Evolutionary conservation across 495 filamentous ascomycete species (phyloP).

Genomic region (Neurospora sp.): DNA sequence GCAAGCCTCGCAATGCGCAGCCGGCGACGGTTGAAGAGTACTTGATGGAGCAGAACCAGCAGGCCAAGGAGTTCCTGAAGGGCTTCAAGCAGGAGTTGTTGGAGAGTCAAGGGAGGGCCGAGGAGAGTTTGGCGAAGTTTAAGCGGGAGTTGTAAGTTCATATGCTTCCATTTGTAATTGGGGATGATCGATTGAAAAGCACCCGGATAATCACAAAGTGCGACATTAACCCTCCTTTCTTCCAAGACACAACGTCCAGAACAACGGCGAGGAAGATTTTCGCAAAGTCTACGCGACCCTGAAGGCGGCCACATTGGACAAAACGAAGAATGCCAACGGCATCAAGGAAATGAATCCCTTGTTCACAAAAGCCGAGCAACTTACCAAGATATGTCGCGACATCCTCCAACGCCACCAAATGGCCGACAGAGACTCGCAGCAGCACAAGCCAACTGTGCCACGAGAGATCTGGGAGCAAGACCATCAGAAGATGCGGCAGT

Average conservation of each 20-base stretch:
- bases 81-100: slow-evolving; percentile 16
- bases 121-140: slow-evolving; percentile 6
- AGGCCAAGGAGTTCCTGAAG: slow-evolving; percentile 25
- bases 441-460: slow-evolving; percentile 6
- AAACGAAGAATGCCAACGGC: not conserved
- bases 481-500: slow-evolving; percentile 18
- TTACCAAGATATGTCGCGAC: slow-evolving; percentile 8
- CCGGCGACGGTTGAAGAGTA: slow-evolving; percentile 15
- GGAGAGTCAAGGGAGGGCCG: slow-evolving; percentile 12
- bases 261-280: not conserved
- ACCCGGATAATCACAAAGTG: not conserved
- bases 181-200: not conserved
- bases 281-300: not conserved
- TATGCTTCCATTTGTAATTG: not conserved
- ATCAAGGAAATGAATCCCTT: slow-evolving; percentile 6
- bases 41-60: slow-evolving; percentile 14
- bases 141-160: slow-evolving; percentile 12
- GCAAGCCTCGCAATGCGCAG: not conserved
- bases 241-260: not conserved
- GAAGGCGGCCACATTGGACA: not conserved
- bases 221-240: not conserved
- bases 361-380: slow-evolving; percentile 6
- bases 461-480: slow-evolving; percentile 28
- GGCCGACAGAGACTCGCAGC: slow-evolving; percentile 6
- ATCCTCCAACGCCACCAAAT: slow-evolving; percentile 14